Conservation (phyloP, 805 yeast genomes). For the Jamesozyma jinghongensis region DNA sequence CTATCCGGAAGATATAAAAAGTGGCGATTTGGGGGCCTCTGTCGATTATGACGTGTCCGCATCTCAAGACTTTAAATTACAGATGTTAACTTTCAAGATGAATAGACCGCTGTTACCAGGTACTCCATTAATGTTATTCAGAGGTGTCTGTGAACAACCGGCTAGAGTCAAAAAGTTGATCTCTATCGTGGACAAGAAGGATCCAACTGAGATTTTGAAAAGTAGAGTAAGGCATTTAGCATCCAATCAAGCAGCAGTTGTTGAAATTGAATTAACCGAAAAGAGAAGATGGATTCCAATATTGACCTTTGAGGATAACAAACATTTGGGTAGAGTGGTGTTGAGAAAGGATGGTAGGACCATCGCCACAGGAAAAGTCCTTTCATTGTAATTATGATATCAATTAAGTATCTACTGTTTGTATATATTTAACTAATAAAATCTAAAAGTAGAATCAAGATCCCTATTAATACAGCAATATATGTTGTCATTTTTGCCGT, state of each 20-base stretch:
- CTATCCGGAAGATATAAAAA: conserved; percentile 38
- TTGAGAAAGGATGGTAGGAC: conserved; percentile 97
- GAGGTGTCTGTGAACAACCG: conserved; percentile 65
- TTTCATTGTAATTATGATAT: conserved; percentile 37
- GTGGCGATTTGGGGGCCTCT: conserved; percentile 59
- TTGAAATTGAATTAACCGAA: conserved; percentile 93
- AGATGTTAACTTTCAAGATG: conserved; percentile 54
- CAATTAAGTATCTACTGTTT: not conserved
- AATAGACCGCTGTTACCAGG: conserved; percentile 72
- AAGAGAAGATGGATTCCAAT: conserved; percentile 87
- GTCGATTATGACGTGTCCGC: conserved; percentile 39
- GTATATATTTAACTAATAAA: conserved; percentile 31
- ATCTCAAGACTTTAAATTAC: conserved; percentile 42
- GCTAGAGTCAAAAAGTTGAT: conserved; percentile 49
- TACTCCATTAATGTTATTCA: conserved; percentile 64
- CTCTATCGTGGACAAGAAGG: conserved; percentile 62
- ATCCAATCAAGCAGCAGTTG: conserved; percentile 91
- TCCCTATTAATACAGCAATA: conserved; percentile 46
- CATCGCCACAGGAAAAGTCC: conserved; percentile 93
- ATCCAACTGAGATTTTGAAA: conserved; percentile 73
- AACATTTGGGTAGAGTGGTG: conserved; percentile 91
- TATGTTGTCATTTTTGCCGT: conserved; percentile 50
- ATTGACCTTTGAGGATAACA: conserved; percentile 77
- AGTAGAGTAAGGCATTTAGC: conserved; percentile 92
- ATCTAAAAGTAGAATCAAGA: conserved; percentile 48